Evolutionary conservation across 2,329 filamentous ascomycete species (phyloP).

Genomic region (Fusarium nurragi): DNA sequence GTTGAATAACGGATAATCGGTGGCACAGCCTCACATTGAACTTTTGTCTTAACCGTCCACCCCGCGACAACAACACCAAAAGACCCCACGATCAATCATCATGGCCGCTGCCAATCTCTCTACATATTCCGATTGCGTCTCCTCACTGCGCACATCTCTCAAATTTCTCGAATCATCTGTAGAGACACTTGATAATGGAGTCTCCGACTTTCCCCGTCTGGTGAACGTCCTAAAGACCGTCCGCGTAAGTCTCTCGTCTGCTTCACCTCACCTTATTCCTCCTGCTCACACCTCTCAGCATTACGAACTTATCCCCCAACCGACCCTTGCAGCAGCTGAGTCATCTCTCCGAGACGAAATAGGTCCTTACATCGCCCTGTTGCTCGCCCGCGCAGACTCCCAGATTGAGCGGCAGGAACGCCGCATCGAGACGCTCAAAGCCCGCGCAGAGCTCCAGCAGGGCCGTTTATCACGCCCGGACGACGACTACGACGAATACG

Average conservation of each 20-base stretch:
- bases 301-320: constrained; percentile 91
- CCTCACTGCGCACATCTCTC: constrained; percentile 68
- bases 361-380: constrained; percentile 81
- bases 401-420: constrained; percentile 85
- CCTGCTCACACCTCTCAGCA: constrained; percentile 64
- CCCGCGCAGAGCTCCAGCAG: constrained; percentile 83
- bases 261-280: background rate
- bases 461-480: constrained; percentile 62
- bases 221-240: constrained; percentile 65
- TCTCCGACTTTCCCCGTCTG: constrained; percentile 67
- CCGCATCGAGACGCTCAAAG: constrained; percentile 84
- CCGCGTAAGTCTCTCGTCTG: constrained; percentile 55
- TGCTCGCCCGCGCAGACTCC: constrained; percentile 83
- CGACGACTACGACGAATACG: constrained; percentile 22
- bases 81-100: constrained; percentile 19
- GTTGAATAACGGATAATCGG: background rate
- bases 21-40: background rate
- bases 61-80: constrained; percentile 20
- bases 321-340: constrained; percentile 83
- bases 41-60: background rate
- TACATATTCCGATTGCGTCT: constrained; percentile 66
- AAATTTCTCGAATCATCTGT: constrained; percentile 70
- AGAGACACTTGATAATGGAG: constrained; percentile 63
- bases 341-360: constrained; percentile 87
- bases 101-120: constrained; percentile 43